Evolutionary conservation across 768 basidiomycete genomes (phyloP).

Genomic region (Wakefieldia striispora): DNA sequence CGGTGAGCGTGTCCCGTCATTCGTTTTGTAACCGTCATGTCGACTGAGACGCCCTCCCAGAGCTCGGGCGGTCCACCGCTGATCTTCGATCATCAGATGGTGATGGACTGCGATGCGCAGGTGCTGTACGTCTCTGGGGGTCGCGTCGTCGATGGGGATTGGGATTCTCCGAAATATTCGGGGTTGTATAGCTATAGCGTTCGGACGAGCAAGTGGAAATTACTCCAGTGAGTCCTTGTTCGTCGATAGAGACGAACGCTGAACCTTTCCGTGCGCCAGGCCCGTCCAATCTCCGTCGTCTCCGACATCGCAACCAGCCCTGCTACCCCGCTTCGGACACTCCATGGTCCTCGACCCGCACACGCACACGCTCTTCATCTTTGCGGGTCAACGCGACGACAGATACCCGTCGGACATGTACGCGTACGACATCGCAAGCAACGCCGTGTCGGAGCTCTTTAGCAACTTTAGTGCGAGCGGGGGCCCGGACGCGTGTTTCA

Average conservation of each 20-base stretch:
- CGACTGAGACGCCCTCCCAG: slow-evolving; percentile 31
- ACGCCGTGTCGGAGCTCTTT: slow-evolving; percentile 59
- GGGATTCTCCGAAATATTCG: slow-evolving; percentile 59
- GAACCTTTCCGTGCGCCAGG: slow-evolving; percentile 1
- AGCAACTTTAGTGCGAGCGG: slow-evolving; percentile 58
- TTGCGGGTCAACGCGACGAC: slow-evolving; percentile 70
- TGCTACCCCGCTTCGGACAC: slow-evolving; percentile 69
- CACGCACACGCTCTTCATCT: slow-evolving; percentile 61
- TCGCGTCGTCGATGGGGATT: slow-evolving; percentile 64
- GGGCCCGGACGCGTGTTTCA: slow-evolving; percentile 71
- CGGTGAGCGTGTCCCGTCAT: slow-evolving; percentile 39
- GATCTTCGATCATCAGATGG: slow-evolving; percentile 82
- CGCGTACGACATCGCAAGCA: slow-evolving; percentile 59
- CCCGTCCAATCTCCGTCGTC: slow-evolving; percentile 18
- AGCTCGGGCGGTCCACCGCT: slow-evolving; percentile 66
- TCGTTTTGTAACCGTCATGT: not conserved
- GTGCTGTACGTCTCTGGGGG: slow-evolving; percentile 78
- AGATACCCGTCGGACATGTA: slow-evolving; percentile 76
- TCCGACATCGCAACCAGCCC: slow-evolving; percentile 35
- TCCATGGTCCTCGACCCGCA: slow-evolving; percentile 76
- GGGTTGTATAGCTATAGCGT: slow-evolving; percentile 75
- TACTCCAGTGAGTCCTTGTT: slow-evolving; percentile 55
- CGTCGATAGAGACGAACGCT: not conserved
- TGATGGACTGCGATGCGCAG: slow-evolving; percentile 67
- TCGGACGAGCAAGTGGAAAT: slow-evolving; percentile 61